phyloP scores from a whole-genome alignment of 495 filamentous ascomycete genomes.

The Penicillium macrosclerotiorum region DNA sequence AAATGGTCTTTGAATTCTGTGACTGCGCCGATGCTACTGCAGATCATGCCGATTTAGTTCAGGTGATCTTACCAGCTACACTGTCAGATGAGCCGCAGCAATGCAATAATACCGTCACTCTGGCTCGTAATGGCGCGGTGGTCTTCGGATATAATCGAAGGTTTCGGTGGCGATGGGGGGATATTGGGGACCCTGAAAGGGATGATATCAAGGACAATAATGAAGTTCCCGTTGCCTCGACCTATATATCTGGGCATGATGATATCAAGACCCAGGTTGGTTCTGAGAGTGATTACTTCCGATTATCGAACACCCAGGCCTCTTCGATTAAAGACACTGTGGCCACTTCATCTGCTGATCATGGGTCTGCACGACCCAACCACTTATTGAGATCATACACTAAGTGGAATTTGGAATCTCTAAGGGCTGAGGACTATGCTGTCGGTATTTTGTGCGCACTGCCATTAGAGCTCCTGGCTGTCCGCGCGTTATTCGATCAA shows the following conservation, averaged over 20 bases:
- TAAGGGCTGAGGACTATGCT: constrained; percentile 28
- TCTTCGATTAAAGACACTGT: background rate
- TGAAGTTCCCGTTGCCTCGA: background rate
- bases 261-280: background rate
- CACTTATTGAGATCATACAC: background rate
- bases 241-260: background rate
- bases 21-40: background rate
- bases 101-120: background rate
- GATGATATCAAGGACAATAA: background rate
- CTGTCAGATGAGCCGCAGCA: background rate
- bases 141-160: constrained; percentile 2
- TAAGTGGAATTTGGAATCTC: background rate
- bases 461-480: constrained; percentile 34
- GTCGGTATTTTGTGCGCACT: constrained; percentile 51
- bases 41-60: background rate
- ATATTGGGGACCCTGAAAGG: background rate
- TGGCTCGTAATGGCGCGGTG: background rate
- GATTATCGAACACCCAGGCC: background rate
- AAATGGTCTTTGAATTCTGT: background rate
- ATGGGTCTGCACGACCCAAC: background rate
- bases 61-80: background rate
- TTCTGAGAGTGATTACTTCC: background rate
- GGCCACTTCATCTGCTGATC: background rate
- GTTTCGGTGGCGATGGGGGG: constrained; percentile 1
- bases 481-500: constrained; percentile 38